Evolutionary conservation across 306 rosid genomes (phyloP).

Genomic region (Herpetospermum pedunculosum): DNA sequence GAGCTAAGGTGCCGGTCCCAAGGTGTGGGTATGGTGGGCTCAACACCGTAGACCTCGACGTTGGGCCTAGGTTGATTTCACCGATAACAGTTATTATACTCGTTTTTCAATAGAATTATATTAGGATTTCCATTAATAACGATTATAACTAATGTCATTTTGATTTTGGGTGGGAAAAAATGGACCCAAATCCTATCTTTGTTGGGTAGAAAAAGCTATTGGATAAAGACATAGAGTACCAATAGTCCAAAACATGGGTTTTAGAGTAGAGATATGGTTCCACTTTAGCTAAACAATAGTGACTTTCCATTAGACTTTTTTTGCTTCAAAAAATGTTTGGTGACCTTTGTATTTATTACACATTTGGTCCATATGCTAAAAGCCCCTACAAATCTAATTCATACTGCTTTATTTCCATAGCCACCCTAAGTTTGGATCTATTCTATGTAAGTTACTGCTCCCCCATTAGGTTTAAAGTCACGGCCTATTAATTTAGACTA

Average conservation of each 20-base stretch:
- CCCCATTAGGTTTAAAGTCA: neutral
- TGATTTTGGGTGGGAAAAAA: neutral
- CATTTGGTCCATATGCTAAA: conserved; percentile 28
- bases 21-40: too few species aligned
- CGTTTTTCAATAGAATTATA: too few species aligned
- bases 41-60: too few species aligned
- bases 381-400: conserved; percentile 17
- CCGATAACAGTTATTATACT: too few species aligned
- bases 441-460: conserved; percentile 12
- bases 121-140: neutral
- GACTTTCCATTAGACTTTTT: conserved; percentile 28
- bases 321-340: conserved; percentile 23
- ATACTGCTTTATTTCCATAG: neutral
- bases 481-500: neutral
- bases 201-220: conserved; percentile 22
- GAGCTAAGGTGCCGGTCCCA: too few species aligned
- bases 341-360: conserved; percentile 15
- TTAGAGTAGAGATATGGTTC: conserved; percentile 24
- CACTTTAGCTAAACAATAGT: conserved; percentile 23
- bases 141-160: neutral
- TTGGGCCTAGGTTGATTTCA: too few species aligned
- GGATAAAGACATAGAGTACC: conserved; percentile 14
- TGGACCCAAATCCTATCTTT: neutral
- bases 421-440: neutral
- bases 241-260: conserved; percentile 2